A percentile compares a stretch with the other conserved stretches of the same genome.
These are phyloP conservation scores for Endoconidiophora polonica DNA, from an alignment of 2,329 filamentous ascomycete genomes.

Conservation along the genomic window DNA sequence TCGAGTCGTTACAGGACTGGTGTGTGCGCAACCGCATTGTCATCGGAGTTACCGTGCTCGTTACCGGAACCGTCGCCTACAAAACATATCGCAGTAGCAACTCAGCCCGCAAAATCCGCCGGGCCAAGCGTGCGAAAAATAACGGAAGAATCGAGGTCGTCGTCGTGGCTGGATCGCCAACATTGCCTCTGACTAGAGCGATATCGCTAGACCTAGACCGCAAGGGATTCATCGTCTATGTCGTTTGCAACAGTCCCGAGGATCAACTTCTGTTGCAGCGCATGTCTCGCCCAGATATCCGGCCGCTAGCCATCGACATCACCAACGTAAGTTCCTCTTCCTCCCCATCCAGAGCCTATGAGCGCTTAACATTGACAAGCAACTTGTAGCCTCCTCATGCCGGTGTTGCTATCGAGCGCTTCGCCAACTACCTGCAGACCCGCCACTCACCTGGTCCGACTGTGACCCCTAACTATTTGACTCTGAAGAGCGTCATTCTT, in stretches of 20 bases:
- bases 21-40: constrained; percentile 54
- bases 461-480: constrained; percentile 58
- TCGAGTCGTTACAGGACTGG: constrained; percentile 53
- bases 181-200: constrained; percentile 67
- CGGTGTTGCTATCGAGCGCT: constrained; percentile 52
- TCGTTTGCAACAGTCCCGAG: constrained; percentile 71
- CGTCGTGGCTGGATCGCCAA: constrained; percentile 76
- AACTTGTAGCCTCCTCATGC: constrained; percentile 47
- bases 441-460: constrained; percentile 63
- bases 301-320: constrained; percentile 67
- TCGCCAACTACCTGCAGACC: constrained; percentile 52
- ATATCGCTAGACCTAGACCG: constrained; percentile 76
- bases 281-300: constrained; percentile 65
- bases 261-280: constrained; percentile 67
- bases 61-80: constrained; percentile 48
- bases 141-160: constrained; percentile 75
- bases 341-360: not conserved
- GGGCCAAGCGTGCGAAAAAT: constrained; percentile 59
- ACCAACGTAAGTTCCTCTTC: constrained; percentile 43
- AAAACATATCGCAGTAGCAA: constrained; percentile 33
- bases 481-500: constrained; percentile 64
- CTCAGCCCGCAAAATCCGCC: constrained; percentile 48
- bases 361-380: not conserved
- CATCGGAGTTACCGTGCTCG: constrained; percentile 53
- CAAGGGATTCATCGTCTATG: constrained; percentile 81